phyloP scores from a whole-genome alignment of 2,329 filamentous ascomycete genomes.

The Paracoccidioides lutzii region DNA sequence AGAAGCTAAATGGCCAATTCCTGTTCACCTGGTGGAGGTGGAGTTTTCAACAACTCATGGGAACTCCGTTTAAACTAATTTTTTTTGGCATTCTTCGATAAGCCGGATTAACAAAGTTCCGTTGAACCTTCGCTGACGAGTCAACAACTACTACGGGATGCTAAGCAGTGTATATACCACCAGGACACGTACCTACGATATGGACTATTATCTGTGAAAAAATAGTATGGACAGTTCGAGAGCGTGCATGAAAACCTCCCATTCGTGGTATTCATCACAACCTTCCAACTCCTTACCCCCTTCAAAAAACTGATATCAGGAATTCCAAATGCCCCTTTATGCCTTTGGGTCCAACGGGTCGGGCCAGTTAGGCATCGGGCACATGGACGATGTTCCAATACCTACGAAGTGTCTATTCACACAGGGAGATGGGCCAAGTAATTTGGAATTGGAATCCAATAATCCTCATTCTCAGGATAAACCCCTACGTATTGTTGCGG shows the following conservation, averaged over 20 bases:
- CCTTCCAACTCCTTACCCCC: neutral
- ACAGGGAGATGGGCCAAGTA: neutral
- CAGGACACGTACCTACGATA: no score
- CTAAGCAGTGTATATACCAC: no score
- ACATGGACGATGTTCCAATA: constrained; percentile 56
- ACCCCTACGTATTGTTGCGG: constrained; percentile 41
- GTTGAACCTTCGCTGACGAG: no score
- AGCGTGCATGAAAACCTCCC: no score
- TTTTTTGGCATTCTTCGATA: neutral
- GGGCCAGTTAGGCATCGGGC: constrained; percentile 59
- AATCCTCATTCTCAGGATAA: neutral
- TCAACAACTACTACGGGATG: no score
- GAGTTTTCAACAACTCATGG: no score
- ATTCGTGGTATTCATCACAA: neutral
- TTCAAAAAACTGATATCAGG: neutral
- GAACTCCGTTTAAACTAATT: no score
- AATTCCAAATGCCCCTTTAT: constrained; percentile 38
- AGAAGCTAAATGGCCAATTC: neutral
- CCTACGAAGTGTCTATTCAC: constrained; percentile 50
- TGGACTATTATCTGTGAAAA: no score
- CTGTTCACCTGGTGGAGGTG: neutral
- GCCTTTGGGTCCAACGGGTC: constrained; percentile 66
- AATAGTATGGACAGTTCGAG: no score
- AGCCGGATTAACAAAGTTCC: constrained; percentile 1
- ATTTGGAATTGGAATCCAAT: constrained; percentile 10